Evolutionary conservation across 164 flowering plant genomes (phyloP).

Genomic region (Vitis rotundifolia): DNA sequence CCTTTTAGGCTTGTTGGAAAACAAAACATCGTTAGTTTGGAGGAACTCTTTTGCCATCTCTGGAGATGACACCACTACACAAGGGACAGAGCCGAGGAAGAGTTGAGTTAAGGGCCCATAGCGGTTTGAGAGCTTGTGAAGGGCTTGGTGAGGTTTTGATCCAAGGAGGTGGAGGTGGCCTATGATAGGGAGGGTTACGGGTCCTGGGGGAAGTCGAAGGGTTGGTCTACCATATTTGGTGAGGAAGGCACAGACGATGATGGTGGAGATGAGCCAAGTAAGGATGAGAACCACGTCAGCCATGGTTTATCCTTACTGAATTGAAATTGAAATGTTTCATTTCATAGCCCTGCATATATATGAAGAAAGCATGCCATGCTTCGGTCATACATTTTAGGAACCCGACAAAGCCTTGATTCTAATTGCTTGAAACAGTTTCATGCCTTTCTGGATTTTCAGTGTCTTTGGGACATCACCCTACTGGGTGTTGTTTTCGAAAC

Average conservation of each 20-base stretch:
- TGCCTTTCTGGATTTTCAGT: too few relatives aligned
- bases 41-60: slow-evolving; percentile 42
- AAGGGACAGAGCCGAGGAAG: slow-evolving; percentile 33
- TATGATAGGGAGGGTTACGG: slow-evolving; percentile 40
- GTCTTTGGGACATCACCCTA: too few relatives aligned
- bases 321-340: too few relatives aligned
- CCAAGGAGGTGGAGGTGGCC: slow-evolving; percentile 45
- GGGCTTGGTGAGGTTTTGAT: slow-evolving; percentile 34
- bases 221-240: neutral
- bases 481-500: too few relatives aligned
- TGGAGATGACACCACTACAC: slow-evolving; percentile 40
- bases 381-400: too few relatives aligned
- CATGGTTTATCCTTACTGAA: neutral
- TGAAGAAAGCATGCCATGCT: too few relatives aligned
- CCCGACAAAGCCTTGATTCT: too few relatives aligned
- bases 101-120: slow-evolving; percentile 40
- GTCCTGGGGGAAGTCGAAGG: slow-evolving; percentile 41
- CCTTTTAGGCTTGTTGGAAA: slow-evolving; percentile 23
- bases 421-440: too few relatives aligned
- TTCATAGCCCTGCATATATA: too few relatives aligned
- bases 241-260: slow-evolving; percentile 12
- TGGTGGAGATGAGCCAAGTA: slow-evolving; percentile 14
- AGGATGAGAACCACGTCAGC: slow-evolving; percentile 6
- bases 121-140: slow-evolving; percentile 33
- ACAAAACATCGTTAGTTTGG: slow-evolving; percentile 42